These are phyloP conservation scores for Glycyrrhiza uralensis DNA, from an alignment of 306 rosid species.

Conservation along the genomic window DNA sequence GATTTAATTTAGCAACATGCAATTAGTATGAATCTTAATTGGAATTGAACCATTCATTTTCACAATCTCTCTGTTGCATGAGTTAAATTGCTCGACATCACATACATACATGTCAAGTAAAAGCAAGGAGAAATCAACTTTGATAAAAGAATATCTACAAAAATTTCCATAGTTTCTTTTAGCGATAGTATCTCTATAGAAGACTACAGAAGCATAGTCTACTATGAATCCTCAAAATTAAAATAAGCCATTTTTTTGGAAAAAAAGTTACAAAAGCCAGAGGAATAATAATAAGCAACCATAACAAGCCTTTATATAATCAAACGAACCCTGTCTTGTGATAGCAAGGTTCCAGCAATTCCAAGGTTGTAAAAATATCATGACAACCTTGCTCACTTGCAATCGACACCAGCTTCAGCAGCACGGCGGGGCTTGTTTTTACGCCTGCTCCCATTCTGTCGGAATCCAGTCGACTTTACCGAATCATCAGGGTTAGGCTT, in stretches of 20 bases:
- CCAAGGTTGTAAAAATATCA: not conserved
- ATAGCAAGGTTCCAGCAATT: slow-evolving; percentile 18
- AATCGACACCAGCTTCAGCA: slow-evolving; percentile 86
- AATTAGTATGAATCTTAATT: not conserved
- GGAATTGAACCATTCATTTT: not conserved
- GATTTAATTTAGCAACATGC: not conserved
- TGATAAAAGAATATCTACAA: slow-evolving; percentile 34
- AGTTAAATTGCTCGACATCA: not conserved
- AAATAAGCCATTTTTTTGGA: slow-evolving; percentile 7
- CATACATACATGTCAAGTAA: not conserved
- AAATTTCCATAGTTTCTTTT: slow-evolving; percentile 24
- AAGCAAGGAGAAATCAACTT: slow-evolving; percentile 12
- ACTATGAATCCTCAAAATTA: slow-evolving; percentile 25
- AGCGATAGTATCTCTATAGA: slow-evolving; percentile 16
- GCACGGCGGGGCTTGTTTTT: slow-evolving; percentile 89
- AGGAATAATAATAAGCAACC: slow-evolving; percentile 25
- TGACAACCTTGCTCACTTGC: slow-evolving; percentile 57
- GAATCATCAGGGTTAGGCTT: slow-evolving; percentile 45
- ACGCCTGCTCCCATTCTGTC: slow-evolving; percentile 81
- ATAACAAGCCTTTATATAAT: slow-evolving; percentile 29
- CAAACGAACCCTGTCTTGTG: slow-evolving; percentile 13
- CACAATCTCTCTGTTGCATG: not conserved
- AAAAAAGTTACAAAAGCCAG: slow-evolving; percentile 21
- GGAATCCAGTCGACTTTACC: slow-evolving; percentile 60
- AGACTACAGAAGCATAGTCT: slow-evolving; percentile 15